These are phyloP conservation scores for Candida fluviatilis DNA, from an alignment of 805 yeast genomes.

Conservation along the genomic window DNA sequence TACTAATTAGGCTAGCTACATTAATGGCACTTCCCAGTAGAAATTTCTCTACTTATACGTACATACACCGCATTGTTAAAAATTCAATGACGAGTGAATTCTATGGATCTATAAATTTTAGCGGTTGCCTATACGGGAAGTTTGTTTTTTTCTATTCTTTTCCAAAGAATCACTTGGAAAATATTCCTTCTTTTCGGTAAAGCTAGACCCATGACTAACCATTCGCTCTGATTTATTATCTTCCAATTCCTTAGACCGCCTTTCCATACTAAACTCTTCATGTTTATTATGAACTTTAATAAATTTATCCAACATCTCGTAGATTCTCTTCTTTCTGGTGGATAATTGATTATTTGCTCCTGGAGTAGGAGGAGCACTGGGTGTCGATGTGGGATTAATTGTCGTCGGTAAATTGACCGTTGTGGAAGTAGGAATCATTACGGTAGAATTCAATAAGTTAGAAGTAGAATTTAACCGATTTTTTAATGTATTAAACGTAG, in stretches of 20 bases:
- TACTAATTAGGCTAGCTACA: too few species aligned
- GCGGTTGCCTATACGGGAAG: too few species aligned
- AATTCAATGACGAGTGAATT: too few species aligned
- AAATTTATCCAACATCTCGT: slow-evolving; percentile 40
- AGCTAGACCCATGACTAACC: slow-evolving; percentile 9
- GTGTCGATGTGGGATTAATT: slow-evolving; percentile 13
- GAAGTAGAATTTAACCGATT: slow-evolving; percentile 50
- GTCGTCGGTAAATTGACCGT: slow-evolving; percentile 11
- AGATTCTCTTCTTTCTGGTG: slow-evolving; percentile 33
- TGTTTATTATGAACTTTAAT: slow-evolving; percentile 33
- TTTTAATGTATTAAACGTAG: slow-evolving; percentile 79
- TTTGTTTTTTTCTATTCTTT: too few species aligned
- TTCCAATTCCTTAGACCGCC: slow-evolving; percentile 3
- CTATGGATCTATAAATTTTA: too few species aligned
- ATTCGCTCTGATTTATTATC: slow-evolving; percentile 9
- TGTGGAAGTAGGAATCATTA: slow-evolving; percentile 15
- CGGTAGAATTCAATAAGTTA: slow-evolving; percentile 12
- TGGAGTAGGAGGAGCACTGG: slow-evolving; percentile 13
- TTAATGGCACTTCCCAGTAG: too few species aligned
- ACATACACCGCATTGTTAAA: too few species aligned
- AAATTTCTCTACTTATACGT: too few species aligned
- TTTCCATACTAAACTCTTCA: slow-evolving; percentile 9
- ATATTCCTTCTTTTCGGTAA: slow-evolving; percentile 11
- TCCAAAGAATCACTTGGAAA: too few species aligned
- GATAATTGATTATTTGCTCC: slow-evolving; percentile 25